Evolutionary conservation across 1,284 basidiomycete species (phyloP), one percentile per base, ranked within the genome.

Genomic region (Ganoderma multipileum): DNA sequence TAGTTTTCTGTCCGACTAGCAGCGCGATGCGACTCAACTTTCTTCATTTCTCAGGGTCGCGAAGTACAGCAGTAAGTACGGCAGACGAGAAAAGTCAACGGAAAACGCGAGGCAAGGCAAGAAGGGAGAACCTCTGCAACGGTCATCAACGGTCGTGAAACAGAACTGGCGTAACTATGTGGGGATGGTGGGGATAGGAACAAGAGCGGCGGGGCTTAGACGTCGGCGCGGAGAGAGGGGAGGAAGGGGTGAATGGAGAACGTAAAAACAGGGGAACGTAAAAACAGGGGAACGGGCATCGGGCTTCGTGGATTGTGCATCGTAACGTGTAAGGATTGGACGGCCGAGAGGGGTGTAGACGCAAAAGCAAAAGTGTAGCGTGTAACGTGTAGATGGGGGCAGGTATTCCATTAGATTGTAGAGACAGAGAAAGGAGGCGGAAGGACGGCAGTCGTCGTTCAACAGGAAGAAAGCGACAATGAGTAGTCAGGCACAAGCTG

Each of bases 71-170:
- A 38, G 68, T 60, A 38, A 64, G 39, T 70, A 61, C 42, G 62
- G 62, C 54, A 65, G 44, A 47, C 26, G 30, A 36, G 33, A 63
- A 54, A 38, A 50, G 12, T 52, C 18, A 58, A 65, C 14, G 63
- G 62, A 47, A 50, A 42, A 42, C 44, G n/a, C 38, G 5, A 36
- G 26, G 20, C 47, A 64, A 39, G 41, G 47, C 42, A 44, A 44
- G 33, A 44, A 61, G 11, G 26, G 9, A 7, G 11, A 26, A 3
- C 47, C 47, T 58, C 42, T 62, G 63, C 36, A 52, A 14, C 54
- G 65, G 69, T 73, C 72, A 57, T 73, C 30, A 73, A 73, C 64
- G 66, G 73, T 72, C 73, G 68, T 74, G 66, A 74, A n/a, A n/a
- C 20, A 59, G 60, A 54, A 65, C 59, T 64, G 59, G 58, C 64